phyloP scores from a whole-genome alignment of 352 stramenopile species.

The Phytophthora pisi region DNA sequence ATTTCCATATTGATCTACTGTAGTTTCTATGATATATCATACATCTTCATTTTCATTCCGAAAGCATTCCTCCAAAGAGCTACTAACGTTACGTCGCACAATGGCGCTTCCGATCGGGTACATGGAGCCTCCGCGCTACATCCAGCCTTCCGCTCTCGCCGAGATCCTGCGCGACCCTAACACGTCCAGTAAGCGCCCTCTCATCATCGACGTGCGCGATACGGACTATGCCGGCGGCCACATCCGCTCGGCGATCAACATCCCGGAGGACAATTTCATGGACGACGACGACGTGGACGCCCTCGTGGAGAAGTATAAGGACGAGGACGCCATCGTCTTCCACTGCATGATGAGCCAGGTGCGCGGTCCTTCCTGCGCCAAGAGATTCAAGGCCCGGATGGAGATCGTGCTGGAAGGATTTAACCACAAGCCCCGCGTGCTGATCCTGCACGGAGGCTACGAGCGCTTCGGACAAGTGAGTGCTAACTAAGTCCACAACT shows the following conservation, averaged over 20 bases:
- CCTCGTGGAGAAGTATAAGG: slow-evolving; percentile 69
- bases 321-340: slow-evolving; percentile 75
- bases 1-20: background rate
- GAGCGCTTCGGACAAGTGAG: slow-evolving; percentile 67
- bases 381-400: slow-evolving; percentile 75
- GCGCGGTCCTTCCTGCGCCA: slow-evolving; percentile 78
- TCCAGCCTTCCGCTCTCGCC: slow-evolving; percentile 60
- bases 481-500: slow-evolving; percentile 19
- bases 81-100: background rate
- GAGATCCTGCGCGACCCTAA: slow-evolving; percentile 49
- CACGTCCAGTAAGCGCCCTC: slow-evolving; percentile 34
- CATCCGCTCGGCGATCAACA: slow-evolving; percentile 79
- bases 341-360: slow-evolving; percentile 91
- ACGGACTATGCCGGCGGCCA: slow-evolving; percentile 75
- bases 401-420: slow-evolving; percentile 51
- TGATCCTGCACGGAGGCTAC: slow-evolving; percentile 78
- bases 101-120: slow-evolving; percentile 40
- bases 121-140: slow-evolving; percentile 46
- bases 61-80: background rate
- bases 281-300: slow-evolving; percentile 84
- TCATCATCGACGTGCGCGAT: slow-evolving; percentile 83
- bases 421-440: slow-evolving; percentile 54
- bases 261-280: slow-evolving; percentile 80
- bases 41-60: slow-evolving; percentile 1
- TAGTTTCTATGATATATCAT: background rate